phyloP scores from a whole-genome alignment of 371 early-diverging fungal species.

The Syncephalastrum contaminatum region DNA sequence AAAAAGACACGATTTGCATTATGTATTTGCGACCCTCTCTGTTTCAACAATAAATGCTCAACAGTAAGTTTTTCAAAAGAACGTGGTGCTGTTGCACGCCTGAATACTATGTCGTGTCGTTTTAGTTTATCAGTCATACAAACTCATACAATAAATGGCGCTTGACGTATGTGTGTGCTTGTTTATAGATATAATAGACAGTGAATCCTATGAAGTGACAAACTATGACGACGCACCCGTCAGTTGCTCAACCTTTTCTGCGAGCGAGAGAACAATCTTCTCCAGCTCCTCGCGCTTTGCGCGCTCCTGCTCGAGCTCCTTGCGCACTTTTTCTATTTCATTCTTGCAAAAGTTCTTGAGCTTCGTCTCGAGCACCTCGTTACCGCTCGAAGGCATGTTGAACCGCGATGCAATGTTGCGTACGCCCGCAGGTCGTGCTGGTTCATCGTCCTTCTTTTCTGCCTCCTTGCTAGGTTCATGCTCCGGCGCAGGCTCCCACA shows the following conservation, averaged over 20 bases:
- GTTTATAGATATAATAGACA: not conserved
- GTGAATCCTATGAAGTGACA: too few species aligned
- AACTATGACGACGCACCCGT: too few species aligned
- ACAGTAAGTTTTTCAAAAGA: too few species aligned
- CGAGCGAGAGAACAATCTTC: slow-evolving; percentile 40
- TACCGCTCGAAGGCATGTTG: slow-evolving; percentile 43
- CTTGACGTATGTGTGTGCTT: not conserved
- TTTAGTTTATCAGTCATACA: too few species aligned
- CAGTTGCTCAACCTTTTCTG: slow-evolving; percentile 33
- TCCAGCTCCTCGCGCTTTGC: slow-evolving; percentile 50
- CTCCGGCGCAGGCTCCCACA: slow-evolving; percentile 39
- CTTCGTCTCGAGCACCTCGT: slow-evolving; percentile 58
- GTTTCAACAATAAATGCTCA: not conserved
- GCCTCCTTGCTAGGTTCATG: slow-evolving; percentile 23
- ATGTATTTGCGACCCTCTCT: not conserved
- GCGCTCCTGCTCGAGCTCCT: slow-evolving; percentile 55
- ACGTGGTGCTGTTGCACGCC: too few species aligned
- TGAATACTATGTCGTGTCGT: too few species aligned
- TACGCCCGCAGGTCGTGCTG: slow-evolving; percentile 53
- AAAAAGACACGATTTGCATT: slow-evolving; percentile 1
- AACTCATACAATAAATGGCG: too few species aligned
- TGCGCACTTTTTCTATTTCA: slow-evolving; percentile 54
- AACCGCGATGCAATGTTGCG: slow-evolving; percentile 54
- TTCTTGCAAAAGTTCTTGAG: slow-evolving; percentile 59
- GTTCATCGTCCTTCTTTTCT: slow-evolving; percentile 19